Base-by-base conservation (phyloP, 257 asterid genomes). In the Solanum chilense region DNA sequence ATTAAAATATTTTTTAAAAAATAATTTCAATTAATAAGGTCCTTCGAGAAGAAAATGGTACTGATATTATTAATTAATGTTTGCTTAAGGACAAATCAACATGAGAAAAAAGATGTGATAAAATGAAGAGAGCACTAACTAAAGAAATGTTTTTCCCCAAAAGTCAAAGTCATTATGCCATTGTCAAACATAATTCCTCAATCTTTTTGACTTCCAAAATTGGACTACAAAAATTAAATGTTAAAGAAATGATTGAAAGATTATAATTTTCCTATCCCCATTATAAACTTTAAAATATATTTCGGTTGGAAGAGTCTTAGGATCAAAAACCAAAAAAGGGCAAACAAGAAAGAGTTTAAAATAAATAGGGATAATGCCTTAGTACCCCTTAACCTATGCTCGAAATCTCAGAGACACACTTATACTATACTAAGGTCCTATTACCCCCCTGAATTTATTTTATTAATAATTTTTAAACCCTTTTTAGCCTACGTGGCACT, bases 101-200 rank as follows among this genome's bases (percentile, higher is more conserved):
- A 47, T 9, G 85, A 80, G 85, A 29, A 80, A 80, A 44, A 80
- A 80, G 84, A 45, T 25, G 11, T 16, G 66, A 10, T 49, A 78
- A 49, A 78, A 80, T 29, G 85, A 29, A 15, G 41, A 27, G 27
- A 80, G 85, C 68, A 80, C 85, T 29, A 80, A 47, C 42, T 47
- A 80, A 80, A 80, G 69, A 80, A 80, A 47, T 29, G 44, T 47
- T 80, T 80, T 47, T 29, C 41, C 69, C 83, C 44, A 27, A 80
- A 80, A 80, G 85, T 80, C 85, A 80, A 80, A 80, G 69, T 27
- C 44, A 49, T 47, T 80, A 80, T 80, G 85, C 85, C 85, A 80
- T 29, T 80, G 85, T 80, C 85, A 47, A 80, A 80, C 20, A 80
- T 47, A 47, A 47, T 49, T 45, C 85, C 68, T 80, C 44, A 5